Base-by-base conservation (phyloP, 2,329 filamentous ascomycete species). In the Hymenoscyphus fraxineus region DNA sequence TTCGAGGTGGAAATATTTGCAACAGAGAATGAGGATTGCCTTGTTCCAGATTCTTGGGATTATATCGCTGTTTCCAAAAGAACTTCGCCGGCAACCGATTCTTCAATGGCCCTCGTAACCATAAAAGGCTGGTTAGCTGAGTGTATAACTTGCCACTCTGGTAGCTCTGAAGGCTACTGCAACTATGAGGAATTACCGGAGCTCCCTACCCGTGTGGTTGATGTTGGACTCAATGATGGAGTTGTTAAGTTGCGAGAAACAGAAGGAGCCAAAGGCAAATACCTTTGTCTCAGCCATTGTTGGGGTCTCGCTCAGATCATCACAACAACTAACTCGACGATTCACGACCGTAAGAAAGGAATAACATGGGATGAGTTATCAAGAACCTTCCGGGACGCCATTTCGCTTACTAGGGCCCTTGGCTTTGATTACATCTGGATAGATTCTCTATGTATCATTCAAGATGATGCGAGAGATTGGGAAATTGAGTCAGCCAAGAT, bases 381-480 rank as follows among this genome's bases (percentile, higher is more conserved):
- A 9, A 63, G 63, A 22, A 73, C 71, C 13, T 73, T 73, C 59
- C 65, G 66, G 55, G 72, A 74, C 59, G 72, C 71, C 32, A 66
- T 74, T 16, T 39, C 40, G 5, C 64, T 73, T 13, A 63, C 64
- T 19, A 51, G 61, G 55, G 44, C 13, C 6, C 61, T 72, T n/a
- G 65, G 67, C 1, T 51, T 73, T 19, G 39, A 65, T 15, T 73
- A 70, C 57, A 59, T 74, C 16, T 74, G 72, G 72, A 70, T 73
- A 19, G 72, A 73, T 44, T 60, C 58, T 44, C 58, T 60, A 35
- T 59, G 57, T 22, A 59, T 59, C 4, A n/a, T 39, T 13, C 71
- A 73, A 60, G 69, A 71, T 54, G 63, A 64, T 41, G 32, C 27
- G 13, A 58, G 59, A 15, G 71, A 73, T 58, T 72, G 70, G 70